A percentile compares a stretch with the other conserved stretches of the same genome.
phyloP scores from a whole-genome alignment of 1,284 basidiomycete genomes.

The Ustilago cynodontis region DNA sequence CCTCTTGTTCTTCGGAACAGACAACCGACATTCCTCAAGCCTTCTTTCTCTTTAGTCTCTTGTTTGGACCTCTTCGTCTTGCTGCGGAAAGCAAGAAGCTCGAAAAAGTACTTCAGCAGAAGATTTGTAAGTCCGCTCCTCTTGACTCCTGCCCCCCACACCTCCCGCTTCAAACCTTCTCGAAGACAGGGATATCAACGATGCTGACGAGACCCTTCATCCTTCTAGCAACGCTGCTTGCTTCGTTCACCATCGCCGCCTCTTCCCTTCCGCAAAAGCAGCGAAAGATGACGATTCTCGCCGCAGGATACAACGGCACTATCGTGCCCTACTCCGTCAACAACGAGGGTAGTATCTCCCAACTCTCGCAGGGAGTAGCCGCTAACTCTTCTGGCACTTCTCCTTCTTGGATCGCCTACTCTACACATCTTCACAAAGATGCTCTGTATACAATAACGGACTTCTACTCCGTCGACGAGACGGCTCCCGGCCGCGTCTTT shows the following conservation, averaged over 20 bases:
- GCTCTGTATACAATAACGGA: slow-evolving; percentile 8
- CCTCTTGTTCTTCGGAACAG: not conserved
- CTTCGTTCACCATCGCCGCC: not conserved
- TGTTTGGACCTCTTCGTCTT: not conserved
- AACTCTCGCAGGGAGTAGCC: slow-evolving; percentile 11
- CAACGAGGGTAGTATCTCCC: not conserved
- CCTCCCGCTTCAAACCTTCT: no score
- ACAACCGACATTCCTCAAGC: not conserved
- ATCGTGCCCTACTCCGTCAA: slow-evolving; percentile 38
- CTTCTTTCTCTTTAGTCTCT: not conserved
- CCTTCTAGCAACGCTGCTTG: not conserved
- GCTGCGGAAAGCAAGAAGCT: not conserved
- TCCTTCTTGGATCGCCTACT: slow-evolving; percentile 39
- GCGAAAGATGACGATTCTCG: slow-evolving; percentile 32
- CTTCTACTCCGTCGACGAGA: slow-evolving; percentile 40
- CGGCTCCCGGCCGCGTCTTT: slow-evolving; percentile 27
- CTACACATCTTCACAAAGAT: not conserved
- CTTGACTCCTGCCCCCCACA: not conserved
- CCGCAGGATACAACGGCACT: slow-evolving; percentile 38
- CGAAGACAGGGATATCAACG: not conserved
- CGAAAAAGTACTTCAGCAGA: not conserved
- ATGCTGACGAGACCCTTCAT: not conserved
- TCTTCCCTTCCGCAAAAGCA: not conserved
- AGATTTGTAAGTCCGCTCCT: slow-evolving; percentile 1
- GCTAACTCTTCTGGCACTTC: slow-evolving; percentile 27